phyloP scores from a whole-genome alignment of 2,329 filamentous ascomycete genomes.

The Fusarium burgessii region DNA sequence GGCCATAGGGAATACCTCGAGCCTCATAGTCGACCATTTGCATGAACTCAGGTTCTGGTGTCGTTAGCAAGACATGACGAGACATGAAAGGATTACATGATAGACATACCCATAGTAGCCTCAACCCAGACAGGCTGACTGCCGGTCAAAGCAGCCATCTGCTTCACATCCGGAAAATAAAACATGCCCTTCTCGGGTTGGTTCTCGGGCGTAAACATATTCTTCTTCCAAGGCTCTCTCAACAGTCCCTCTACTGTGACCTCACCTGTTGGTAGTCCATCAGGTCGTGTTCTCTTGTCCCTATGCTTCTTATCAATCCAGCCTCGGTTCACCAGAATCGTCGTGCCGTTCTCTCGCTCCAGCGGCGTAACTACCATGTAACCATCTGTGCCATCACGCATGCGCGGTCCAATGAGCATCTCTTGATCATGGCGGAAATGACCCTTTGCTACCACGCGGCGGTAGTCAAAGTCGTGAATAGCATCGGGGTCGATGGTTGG shows the following conservation, averaged over 20 bases:
- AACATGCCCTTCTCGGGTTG: slow-evolving; percentile 85
- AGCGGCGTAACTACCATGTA: slow-evolving; percentile 93
- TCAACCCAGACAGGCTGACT: slow-evolving; percentile 95
- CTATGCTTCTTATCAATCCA: slow-evolving; percentile 87
- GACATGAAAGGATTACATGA: neutral
- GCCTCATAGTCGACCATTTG: slow-evolving; percentile 79
- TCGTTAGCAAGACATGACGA: slow-evolving; percentile 24
- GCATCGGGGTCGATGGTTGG: slow-evolving; percentile 84
- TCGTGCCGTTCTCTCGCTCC: slow-evolving; percentile 75
- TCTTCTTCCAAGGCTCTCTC: slow-evolving; percentile 94
- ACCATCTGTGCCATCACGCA: slow-evolving; percentile 89
- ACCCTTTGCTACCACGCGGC: slow-evolving; percentile 82
- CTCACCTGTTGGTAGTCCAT: slow-evolving; percentile 75
- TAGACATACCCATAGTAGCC: slow-evolving; percentile 84
- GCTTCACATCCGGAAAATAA: slow-evolving; percentile 91
- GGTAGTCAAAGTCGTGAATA: slow-evolving; percentile 90
- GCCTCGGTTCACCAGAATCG: slow-evolving; percentile 87
- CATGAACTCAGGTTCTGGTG: slow-evolving; percentile 80
- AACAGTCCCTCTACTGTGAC: slow-evolving; percentile 87
- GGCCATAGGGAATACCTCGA: slow-evolving; percentile 89
- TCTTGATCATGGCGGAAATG: slow-evolving; percentile 87
- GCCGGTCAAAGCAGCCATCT: slow-evolving; percentile 88
- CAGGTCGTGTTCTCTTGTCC: slow-evolving; percentile 72
- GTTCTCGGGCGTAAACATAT: slow-evolving; percentile 96
- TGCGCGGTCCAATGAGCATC: slow-evolving; percentile 93